Percentiles rank a stretch among this genome's conserved stretches.
Conservation (phyloP, 352 stramenopile species). For the Globisporangium viniferum region DNA sequence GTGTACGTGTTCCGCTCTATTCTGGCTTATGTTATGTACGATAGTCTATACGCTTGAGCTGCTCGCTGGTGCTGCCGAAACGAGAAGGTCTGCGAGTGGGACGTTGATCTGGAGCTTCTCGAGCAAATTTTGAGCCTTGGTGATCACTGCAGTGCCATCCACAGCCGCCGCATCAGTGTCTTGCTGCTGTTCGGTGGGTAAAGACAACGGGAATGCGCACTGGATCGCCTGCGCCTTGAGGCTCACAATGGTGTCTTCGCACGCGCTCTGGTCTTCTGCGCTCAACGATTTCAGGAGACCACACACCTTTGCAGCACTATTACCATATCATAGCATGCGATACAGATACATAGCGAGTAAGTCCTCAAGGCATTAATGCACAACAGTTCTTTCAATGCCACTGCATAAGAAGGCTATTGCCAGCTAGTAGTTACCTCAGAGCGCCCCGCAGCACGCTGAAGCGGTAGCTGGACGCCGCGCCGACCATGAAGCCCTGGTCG, state of each 20-base stretch:
- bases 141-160: not conserved
- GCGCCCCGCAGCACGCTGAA: conserved; percentile 50
- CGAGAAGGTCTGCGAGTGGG: not conserved
- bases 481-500: conserved; percentile 46
- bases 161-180: not conserved
- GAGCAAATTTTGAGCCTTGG: not conserved
- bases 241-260: not conserved
- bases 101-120: conserved; percentile 6
- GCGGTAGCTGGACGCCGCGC: conserved; percentile 33
- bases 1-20: not conserved
- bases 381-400: not conserved
- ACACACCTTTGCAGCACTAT: conserved; percentile 9
- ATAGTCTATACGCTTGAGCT: not conserved
- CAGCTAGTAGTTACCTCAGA: conserved; percentile 21
- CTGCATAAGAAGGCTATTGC: not conserved
- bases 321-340: not conserved
- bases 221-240: conserved; percentile 13
- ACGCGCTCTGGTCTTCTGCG: not conserved
- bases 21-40: not conserved
- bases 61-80: not conserved
- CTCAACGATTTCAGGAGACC: not conserved
- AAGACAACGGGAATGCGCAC: conserved; percentile 4
- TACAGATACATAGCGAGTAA: not conserved
- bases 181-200: not conserved
- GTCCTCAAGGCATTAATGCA: not conserved